Percentiles rank a stretch among this genome's conserved stretches.
phyloP scores from a whole-genome alignment of 768 basidiomycete genomes.

The Calocybe indica region DNA sequence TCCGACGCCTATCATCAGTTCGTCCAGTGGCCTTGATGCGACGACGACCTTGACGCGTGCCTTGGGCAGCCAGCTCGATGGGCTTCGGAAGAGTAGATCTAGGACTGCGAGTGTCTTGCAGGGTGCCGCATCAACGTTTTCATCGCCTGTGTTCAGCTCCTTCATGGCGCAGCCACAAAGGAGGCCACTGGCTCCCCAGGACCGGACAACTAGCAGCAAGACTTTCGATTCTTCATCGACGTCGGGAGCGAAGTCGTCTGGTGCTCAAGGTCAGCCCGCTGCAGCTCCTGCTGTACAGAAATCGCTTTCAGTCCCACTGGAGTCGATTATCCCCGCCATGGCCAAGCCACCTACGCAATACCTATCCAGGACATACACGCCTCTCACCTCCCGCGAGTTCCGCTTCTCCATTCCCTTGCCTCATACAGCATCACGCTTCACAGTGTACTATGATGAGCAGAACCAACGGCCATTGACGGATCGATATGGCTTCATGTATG shows the following conservation, averaged over 20 bases:
- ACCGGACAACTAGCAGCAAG: neutral
- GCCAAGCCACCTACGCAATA: slow-evolving; percentile 84
- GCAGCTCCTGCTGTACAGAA: slow-evolving; percentile 17
- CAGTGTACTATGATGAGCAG: slow-evolving; percentile 42
- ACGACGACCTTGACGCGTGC: slow-evolving; percentile 41
- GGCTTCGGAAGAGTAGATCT: slow-evolving; percentile 24
- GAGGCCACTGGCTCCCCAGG: slow-evolving; percentile 21
- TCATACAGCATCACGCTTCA: slow-evolving; percentile 51
- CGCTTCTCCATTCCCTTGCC: slow-evolving; percentile 60
- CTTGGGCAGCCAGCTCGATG: slow-evolving; percentile 29
- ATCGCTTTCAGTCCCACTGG: slow-evolving; percentile 56
- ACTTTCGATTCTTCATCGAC: slow-evolving; percentile 10
- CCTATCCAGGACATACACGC: slow-evolving; percentile 67
- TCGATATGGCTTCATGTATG: slow-evolving; percentile 88
- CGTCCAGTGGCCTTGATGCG: slow-evolving; percentile 35
- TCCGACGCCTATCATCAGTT: slow-evolving; percentile 37
- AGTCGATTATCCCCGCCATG: slow-evolving; percentile 76
- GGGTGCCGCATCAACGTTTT: slow-evolving; percentile 30
- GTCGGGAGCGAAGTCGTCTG: slow-evolving; percentile 22
- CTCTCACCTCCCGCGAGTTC: slow-evolving; percentile 71
- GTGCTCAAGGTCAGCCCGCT: slow-evolving; percentile 4
- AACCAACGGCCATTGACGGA: slow-evolving; percentile 67
- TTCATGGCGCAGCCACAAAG: slow-evolving; percentile 49
- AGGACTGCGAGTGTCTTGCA: slow-evolving; percentile 30
- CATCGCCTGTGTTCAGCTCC: slow-evolving; percentile 56